phyloP scores from a whole-genome alignment of 352 stramenopile species.

The Blastocystis sp. region DNA sequence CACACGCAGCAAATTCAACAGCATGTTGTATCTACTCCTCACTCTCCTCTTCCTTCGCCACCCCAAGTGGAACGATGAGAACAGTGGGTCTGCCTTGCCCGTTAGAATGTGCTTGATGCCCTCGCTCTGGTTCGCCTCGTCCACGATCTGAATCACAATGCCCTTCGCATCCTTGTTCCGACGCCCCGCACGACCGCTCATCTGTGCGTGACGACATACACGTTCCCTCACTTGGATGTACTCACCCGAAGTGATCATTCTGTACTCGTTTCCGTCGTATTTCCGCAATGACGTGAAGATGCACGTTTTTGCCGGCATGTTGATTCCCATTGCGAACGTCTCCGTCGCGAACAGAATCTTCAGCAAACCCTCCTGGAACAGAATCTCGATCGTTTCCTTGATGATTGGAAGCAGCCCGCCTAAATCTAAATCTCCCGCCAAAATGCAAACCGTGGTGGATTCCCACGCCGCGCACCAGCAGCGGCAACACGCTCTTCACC shows the following conservation, averaged over 20 bases:
- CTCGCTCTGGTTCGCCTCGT: slow-evolving; percentile 80
- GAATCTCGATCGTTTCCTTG: slow-evolving; percentile 94
- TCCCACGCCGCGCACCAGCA: slow-evolving; percentile 96
- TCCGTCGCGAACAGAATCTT: slow-evolving; percentile 98
- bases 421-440: neutral
- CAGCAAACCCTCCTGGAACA: slow-evolving; percentile 90
- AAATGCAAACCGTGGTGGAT: slow-evolving; percentile 87
- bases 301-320: slow-evolving; percentile 98
- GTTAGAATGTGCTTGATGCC: slow-evolving; percentile 75
- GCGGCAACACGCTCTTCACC: slow-evolving; percentile 89
- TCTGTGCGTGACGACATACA: slow-evolving; percentile 74
- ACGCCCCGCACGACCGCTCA: slow-evolving; percentile 91
- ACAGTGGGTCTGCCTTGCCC: slow-evolving; percentile 83
- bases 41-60: neutral
- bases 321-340: slow-evolving; percentile 93
- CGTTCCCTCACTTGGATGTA: slow-evolving; percentile 77
- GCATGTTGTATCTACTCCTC: slow-evolving; percentile 90
- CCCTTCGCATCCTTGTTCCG: slow-evolving; percentile 92
- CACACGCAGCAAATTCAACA: slow-evolving; percentile 97
- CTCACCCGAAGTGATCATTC: slow-evolving; percentile 91
- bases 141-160: slow-evolving; percentile 98
- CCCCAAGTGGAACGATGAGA: slow-evolving; percentile 90
- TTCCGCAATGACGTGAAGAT: slow-evolving; percentile 95
- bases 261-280: slow-evolving; percentile 89
- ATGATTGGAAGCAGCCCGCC: slow-evolving; percentile 92